A percentile compares a stretch with the other conserved stretches of the same genome.
These are phyloP conservation scores for Diatrype stigma DNA, from an alignment of 2,329 filamentous ascomycete genomes.

Conservation along the genomic window DNA sequence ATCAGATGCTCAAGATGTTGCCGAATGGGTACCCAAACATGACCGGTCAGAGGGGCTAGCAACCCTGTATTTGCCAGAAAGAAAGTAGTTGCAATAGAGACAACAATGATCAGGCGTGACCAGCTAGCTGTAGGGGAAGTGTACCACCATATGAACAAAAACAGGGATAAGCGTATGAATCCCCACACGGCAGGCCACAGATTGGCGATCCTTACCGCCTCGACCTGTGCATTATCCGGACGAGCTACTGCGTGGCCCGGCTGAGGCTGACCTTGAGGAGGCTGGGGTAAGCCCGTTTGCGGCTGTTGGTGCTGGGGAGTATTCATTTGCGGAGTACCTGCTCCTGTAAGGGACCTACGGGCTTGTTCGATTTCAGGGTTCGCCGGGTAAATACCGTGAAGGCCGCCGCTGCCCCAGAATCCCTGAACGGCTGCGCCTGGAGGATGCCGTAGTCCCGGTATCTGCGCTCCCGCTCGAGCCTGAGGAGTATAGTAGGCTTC, in stretches of 20 bases:
- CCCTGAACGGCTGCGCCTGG: conserved; percentile 4
- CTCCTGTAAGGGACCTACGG: conserved; percentile 5
- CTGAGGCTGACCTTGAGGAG: conserved; percentile 24
- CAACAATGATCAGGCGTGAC: conserved; percentile 54
- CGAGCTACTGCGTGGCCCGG: conserved; percentile 23
- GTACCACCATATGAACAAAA: conserved; percentile 62
- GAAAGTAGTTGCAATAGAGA: conserved; percentile 48
- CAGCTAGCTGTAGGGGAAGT: conserved; percentile 55
- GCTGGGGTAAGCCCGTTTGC: conserved; percentile 21
- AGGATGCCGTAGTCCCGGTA: conserved; percentile 8
- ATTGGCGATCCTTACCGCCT: conserved; percentile 35
- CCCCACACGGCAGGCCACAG: conserved; percentile 63
- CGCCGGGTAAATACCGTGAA: conserved; percentile 9
- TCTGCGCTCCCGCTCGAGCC: conserved; percentile 9
- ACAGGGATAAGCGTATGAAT: conserved; percentile 43
- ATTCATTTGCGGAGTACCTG: conserved; percentile 12
- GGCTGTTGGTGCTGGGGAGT: conserved; percentile 21
- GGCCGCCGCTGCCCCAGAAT: not conserved
- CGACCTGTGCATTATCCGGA: conserved; percentile 26
- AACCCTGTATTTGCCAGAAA: conserved; percentile 59
- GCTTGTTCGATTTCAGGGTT: conserved; percentile 14
- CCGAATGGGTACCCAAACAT: conserved; percentile 52
- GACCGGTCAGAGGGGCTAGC: conserved; percentile 51
- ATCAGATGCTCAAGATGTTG: conserved; percentile 57
- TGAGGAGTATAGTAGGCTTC: conserved; percentile 51